Evolutionary conservation across 805 yeast genomes (phyloP).

Genomic region (Pichia sporocuriosa): DNA sequence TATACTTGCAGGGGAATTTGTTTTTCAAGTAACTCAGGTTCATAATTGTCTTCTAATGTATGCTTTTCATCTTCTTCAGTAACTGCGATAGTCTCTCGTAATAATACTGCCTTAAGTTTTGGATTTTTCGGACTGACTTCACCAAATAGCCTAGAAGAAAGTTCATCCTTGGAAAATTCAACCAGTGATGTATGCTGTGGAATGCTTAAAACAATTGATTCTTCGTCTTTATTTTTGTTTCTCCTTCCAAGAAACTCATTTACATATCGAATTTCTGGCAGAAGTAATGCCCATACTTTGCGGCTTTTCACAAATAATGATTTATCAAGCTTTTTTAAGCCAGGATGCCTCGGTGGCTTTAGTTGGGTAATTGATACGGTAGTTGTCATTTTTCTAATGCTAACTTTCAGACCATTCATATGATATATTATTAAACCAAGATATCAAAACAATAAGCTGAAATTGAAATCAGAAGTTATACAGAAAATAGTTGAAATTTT

Average conservation of each 20-base stretch:
- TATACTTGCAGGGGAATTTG: constrained; percentile 39
- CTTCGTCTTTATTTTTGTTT: constrained; percentile 40
- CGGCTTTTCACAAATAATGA: constrained; percentile 52
- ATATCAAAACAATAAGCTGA: too few species aligned
- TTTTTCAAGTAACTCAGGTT: constrained; percentile 25
- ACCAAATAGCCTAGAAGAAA: constrained; percentile 5
- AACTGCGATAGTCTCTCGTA: constrained; percentile 45
- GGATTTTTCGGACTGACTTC: constrained; percentile 24
- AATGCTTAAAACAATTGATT: constrained; percentile 43
- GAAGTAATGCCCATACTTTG: constrained; percentile 57
- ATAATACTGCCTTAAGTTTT: constrained; percentile 47
- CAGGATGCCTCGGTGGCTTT: constrained; percentile 61
- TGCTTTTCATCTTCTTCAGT: constrained; percentile 28
- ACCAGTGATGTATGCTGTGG: constrained; percentile 68
- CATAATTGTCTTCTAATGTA: constrained; percentile 1
- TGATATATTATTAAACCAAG: too few species aligned
- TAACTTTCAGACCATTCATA: constrained; percentile 3
- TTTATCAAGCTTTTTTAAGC: constrained; percentile 62
- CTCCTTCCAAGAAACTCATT: constrained; percentile 50
- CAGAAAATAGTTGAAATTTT: too few species aligned
- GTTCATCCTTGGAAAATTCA: constrained; percentile 23
- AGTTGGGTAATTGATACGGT: constrained; percentile 7
- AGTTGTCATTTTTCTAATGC: constrained; percentile 8
- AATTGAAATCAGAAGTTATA: too few species aligned
- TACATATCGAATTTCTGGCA: constrained; percentile 60